Evolutionary conservation across 345 rosid species (phyloP), one percentile per base, ranked within the genome.

Genomic region (Populus davidiana): DNA sequence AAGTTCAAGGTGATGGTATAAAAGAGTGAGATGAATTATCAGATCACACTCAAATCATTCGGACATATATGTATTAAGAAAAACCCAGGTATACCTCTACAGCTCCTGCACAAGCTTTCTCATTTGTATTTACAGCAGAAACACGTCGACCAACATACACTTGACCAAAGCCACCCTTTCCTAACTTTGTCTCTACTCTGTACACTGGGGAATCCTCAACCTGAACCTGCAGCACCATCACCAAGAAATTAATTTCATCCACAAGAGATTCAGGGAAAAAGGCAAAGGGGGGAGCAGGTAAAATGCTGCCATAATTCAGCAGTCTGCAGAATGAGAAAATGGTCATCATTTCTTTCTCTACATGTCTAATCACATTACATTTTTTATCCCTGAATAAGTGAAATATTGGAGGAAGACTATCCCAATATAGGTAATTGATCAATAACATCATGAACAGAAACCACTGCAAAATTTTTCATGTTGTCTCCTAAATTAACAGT

Each of bases 151-250:
- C 99, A 64, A 96, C 94, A 88, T 90, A 96, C 67, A 96, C 99
- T 87, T 96, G 99, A 49, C 99, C 98, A 85, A 96, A 96, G 64
- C 99, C 99, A 83, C 99, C 99, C 84, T 96, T 96, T 25, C 99
- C 99, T 81, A 96, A 85, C 84, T 91, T 96, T 83, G 89, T 91
- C 67, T 90, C 99, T 3, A 88, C 84, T 89, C 84, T 93, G 85
- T 92, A 96, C 71, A 86, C 71, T 73, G 98, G 98, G 78, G 99
- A 96, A 76, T 85, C 89, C 18, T 94, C 97, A 83, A 96, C 92
- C 86, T 92, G 97, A 68, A 93, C 97, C 99, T 96, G 89, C 36
- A 18, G 43, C 70, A 43, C 68, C 54, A 68, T 39, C 73, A 25
- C 54, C 75, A 71, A 71, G 54, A 25, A 23, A 16, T 29, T 21